These are phyloP conservation scores for Coniosporium apollinis DNA, from an alignment of 495 filamentous ascomycete genomes.

Conservation along the genomic window DNA sequence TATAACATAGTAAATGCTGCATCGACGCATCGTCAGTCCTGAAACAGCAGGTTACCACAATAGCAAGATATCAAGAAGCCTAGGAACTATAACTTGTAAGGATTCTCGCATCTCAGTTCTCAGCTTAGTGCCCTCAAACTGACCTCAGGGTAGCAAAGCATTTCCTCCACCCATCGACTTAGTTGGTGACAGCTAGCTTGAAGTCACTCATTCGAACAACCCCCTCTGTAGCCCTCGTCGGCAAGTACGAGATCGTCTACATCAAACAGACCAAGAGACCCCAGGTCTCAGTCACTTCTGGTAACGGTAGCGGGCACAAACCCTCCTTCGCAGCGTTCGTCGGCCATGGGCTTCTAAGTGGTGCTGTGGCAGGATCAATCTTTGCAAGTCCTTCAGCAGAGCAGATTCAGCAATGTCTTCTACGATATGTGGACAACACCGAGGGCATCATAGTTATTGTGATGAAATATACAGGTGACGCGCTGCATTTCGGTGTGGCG, in stretches of 20 bases:
- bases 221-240: conserved; percentile 69
- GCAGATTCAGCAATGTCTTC: conserved; percentile 66
- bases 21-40: too few species aligned
- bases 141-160: too few species aligned
- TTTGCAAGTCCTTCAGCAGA: conserved; percentile 80
- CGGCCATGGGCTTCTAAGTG: conserved; percentile 60
- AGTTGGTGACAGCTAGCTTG: too few species aligned
- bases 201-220: conserved; percentile 68
- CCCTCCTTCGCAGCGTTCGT: conserved; percentile 68
- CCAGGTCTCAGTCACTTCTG: conserved; percentile 62
- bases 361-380: conserved; percentile 79
- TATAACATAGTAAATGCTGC: too few species aligned
- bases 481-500: conserved; percentile 88
- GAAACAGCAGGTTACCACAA: too few species aligned
- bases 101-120: too few species aligned
- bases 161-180: too few species aligned
- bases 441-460: conserved; percentile 57
- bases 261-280: conserved; percentile 24
- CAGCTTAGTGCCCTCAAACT: too few species aligned
- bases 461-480: conserved; percentile 58
- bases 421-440: conserved; percentile 48
- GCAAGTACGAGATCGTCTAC: conserved; percentile 71
- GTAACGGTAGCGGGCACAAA: conserved; percentile 87
- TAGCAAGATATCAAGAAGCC: too few species aligned
- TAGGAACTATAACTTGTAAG: too few species aligned